Percentiles rank a stretch among this genome's conserved stretches.
phyloP scores from a whole-genome alignment of 192 early-diverging fungal species.

The Rhizophagus prolifer region DNA sequence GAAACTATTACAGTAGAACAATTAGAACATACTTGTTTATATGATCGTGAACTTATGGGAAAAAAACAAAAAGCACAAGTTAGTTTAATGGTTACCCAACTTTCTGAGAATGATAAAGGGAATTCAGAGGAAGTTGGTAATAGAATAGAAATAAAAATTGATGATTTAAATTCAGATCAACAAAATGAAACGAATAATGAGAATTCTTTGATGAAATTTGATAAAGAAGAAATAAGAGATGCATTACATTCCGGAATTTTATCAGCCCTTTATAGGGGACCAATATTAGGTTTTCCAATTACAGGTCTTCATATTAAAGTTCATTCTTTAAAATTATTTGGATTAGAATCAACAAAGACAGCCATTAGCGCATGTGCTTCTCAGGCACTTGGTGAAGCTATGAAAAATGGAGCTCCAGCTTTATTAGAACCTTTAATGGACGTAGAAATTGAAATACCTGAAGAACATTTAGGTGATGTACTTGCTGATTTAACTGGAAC shows the following conservation, averaged over 20 bases:
- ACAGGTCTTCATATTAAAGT: conserved; percentile 58
- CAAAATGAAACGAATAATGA: conserved; percentile 30
- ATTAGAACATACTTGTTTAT: conserved; percentile 42
- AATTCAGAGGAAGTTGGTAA: conserved; percentile 42
- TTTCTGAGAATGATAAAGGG: conserved; percentile 43
- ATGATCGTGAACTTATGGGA: conserved; percentile 73
- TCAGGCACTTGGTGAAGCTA: conserved; percentile 60
- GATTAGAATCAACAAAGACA: conserved; percentile 53
- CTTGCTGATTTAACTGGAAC: conserved; percentile 79
- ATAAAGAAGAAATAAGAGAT: conserved; percentile 20
- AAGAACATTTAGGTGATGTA: conserved; percentile 71
- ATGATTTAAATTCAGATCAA: conserved; percentile 22
- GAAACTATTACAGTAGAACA: conserved; percentile 57
- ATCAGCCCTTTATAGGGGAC: conserved; percentile 70
- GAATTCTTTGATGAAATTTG: conserved; percentile 18
- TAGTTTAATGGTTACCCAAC: conserved; percentile 52
- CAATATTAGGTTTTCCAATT: conserved; percentile 77
- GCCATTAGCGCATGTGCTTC: conserved; percentile 65
- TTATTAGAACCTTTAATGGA: conserved; percentile 87
- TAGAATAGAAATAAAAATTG: conserved; percentile 33
- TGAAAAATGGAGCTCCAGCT: conserved; percentile 35
- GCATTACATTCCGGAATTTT: conserved; percentile 69
- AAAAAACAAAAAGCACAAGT: conserved; percentile 61
- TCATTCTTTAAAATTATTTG: conserved; percentile 54
- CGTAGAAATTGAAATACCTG: conserved; percentile 66